Percentiles rank a stretch among this genome's conserved stretches.
Evolutionary conservation across 1,139 yeast species (phyloP).

Genomic region (Pichiaceae sp.): DNA sequence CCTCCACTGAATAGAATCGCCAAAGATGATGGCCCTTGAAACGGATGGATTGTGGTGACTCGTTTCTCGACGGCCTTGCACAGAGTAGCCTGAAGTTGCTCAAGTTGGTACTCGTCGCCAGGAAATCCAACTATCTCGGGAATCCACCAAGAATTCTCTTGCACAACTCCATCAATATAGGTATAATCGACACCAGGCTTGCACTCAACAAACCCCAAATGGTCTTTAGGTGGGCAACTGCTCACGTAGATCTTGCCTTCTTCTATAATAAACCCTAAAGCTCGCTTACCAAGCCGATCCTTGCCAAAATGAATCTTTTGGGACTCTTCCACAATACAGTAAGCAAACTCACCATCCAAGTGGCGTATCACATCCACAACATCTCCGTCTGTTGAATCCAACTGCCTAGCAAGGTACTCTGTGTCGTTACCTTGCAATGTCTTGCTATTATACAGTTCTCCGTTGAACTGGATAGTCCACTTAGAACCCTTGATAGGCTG

Average conservation of each 20-base stretch:
- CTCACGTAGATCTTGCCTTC: slow-evolving; percentile 32
- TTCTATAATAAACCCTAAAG: slow-evolving; percentile 40
- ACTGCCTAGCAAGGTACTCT: slow-evolving; percentile 26
- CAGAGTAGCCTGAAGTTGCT: slow-evolving; percentile 24
- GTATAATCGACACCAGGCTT: slow-evolving; percentile 37
- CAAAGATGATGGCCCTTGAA: slow-evolving; percentile 30
- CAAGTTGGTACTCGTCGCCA: slow-evolving; percentile 8
- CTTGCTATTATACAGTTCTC: slow-evolving; percentile 67
- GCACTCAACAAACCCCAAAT: slow-evolving; percentile 40
- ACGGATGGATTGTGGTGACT: slow-evolving; percentile 51
- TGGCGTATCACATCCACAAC: slow-evolving; percentile 27
- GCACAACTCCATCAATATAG: slow-evolving; percentile 22
- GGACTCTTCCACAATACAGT: slow-evolving; percentile 35
- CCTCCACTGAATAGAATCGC: slow-evolving; percentile 91
- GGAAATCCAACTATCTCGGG: not conserved
- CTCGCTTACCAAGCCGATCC: slow-evolving; percentile 75
- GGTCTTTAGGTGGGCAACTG: slow-evolving; percentile 34
- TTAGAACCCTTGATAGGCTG: slow-evolving; percentile 47
- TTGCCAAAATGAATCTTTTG: slow-evolving; percentile 64
- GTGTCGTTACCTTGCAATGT: slow-evolving; percentile 40
- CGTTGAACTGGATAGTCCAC: slow-evolving; percentile 66
- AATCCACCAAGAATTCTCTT: not conserved
- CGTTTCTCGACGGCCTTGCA: slow-evolving; percentile 39
- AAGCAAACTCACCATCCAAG: slow-evolving; percentile 80
- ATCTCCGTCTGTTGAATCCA: slow-evolving; percentile 18